Base-by-base conservation (phyloP, 2,329 filamentous ascomycete genomes). In the Penicillium glabrum region DNA sequence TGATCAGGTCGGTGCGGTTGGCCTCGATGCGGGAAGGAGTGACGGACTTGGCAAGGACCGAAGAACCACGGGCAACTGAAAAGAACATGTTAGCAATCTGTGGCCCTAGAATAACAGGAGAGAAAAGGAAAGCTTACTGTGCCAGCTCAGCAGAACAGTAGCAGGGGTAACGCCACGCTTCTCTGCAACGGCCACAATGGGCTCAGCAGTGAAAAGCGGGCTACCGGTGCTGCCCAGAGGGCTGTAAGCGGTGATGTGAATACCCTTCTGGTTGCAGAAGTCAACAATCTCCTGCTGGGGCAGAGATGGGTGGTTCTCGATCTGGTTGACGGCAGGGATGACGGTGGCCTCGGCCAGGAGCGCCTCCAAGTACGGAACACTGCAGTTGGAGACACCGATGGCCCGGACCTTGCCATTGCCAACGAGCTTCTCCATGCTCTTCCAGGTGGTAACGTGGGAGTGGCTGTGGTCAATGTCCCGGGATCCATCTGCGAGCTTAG, bases 371-470 rank as follows among this genome's bases (percentile, higher is more conserved):
- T 79, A 79, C n/a, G 74, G 66, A 41, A 79, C 74, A 33, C 79
- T 82, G 72, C 80, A 86, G 76, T 87, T 87, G 60, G 80, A 83
- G 35, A 87, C 80, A 24, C 84, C 84, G 54, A 87, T 86, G 51
- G 81, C 78, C 59, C 79, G 78, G 23, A 80, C 78, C 70, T 85
- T 85, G 60, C 82, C 81, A 41, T 78, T 77, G 41, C 74, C 71
- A 8, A 82, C 75, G n/a, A 86, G 72, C 56, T 77, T 78, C 72
- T 88, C 86, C 83, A 88, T 84, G 46, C 83, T 83, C 77, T 87
- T 87, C 89, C 89, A 96, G 49, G 89, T 91, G 57, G 90, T 82
- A 62, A 89, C 78, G 73, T 93, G 89, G 65, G 86, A 86, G 80
- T 88, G 87, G 62, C 79, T 80, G 66, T 76, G 82, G 69, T 89